Evolutionary conservation across 208 protist genomes (phyloP).

Genomic region (Trypanosoma mega): DNA sequence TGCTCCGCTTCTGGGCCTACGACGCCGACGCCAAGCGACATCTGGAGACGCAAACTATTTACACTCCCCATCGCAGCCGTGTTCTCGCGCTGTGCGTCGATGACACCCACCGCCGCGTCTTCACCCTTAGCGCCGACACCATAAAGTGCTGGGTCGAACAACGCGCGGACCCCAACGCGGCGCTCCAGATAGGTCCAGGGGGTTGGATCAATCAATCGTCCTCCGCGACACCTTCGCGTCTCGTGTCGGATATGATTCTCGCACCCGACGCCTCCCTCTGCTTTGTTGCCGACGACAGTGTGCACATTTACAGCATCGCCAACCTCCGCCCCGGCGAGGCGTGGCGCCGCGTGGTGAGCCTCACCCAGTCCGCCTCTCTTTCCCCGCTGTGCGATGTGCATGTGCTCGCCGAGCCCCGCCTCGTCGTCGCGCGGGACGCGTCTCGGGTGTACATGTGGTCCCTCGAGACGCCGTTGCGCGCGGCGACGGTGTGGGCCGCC

Average conservation of each 20-base stretch:
- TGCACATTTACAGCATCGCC: conserved; percentile 63
- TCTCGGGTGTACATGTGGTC: conserved; percentile 65
- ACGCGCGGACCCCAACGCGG: conserved; percentile 54
- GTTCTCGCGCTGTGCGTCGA: conserved; percentile 61
- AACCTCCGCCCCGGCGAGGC: conserved; percentile 47
- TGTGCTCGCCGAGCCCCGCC: conserved; percentile 30
- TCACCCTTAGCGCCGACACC: conserved; percentile 61
- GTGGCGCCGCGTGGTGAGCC: conserved; percentile 49
- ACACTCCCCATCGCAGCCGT: conserved; percentile 63
- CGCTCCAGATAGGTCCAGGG: conserved; percentile 24
- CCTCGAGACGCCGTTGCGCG: conserved; percentile 27
- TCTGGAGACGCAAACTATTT: conserved; percentile 75
- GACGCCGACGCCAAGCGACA: conserved; percentile 50
- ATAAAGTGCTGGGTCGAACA: conserved; percentile 83
- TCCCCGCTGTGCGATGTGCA: conserved; percentile 41
- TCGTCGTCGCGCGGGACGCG: conserved; percentile 42
- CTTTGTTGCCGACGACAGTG: conserved; percentile 76
- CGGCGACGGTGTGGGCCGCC: conserved; percentile 9
- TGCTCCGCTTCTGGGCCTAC: conserved; percentile 85
- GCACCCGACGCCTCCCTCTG: conserved; percentile 72
- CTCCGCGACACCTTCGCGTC: conserved; percentile 53
- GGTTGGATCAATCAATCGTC: conserved; percentile 78
- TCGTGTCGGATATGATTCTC: conserved; percentile 46
- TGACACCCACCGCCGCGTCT: conserved; percentile 58
- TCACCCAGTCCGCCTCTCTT: conserved; percentile 58